Percentiles rank a stretch among this genome's conserved stretches.
Evolutionary conservation across 1,284 basidiomycete genomes (phyloP).

Genomic region (Thelephora terrestris): DNA sequence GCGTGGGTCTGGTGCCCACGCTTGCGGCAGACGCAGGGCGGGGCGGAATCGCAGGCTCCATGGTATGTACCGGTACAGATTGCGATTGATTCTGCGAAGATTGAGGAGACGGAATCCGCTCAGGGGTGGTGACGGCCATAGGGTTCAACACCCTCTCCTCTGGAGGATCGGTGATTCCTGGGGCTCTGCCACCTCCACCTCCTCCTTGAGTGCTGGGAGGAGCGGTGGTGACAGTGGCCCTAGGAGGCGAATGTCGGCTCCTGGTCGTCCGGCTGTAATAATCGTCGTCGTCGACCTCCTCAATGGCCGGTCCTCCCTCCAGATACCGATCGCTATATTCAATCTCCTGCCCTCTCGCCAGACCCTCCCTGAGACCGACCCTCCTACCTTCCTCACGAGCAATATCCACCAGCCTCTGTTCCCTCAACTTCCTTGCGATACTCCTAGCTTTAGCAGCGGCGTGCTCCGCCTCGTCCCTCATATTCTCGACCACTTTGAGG

Average conservation of each 20-base stretch:
- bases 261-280: conserved; percentile 7
- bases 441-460: conserved; percentile 26
- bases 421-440: conserved; percentile 22
- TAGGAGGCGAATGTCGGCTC: neutral
- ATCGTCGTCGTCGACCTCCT: conserved; percentile 16
- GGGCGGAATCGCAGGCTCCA: conserved; percentile 1
- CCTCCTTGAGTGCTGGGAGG: neutral
- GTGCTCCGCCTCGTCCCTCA: conserved; percentile 26
- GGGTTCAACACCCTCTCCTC: neutral
- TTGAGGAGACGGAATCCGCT: neutral
- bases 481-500: conserved; percentile 22
- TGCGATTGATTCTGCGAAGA: conserved; percentile 14
- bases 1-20: conserved; percentile 14
- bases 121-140: neutral
- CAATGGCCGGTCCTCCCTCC: conserved; percentile 10
- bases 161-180: neutral
- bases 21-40: conserved; percentile 13
- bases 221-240: neutral
- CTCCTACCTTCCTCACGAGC: conserved; percentile 25
- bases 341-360: conserved; percentile 18
- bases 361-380: conserved; percentile 24
- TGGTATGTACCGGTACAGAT: conserved; percentile 3
- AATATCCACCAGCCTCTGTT: conserved; percentile 20
- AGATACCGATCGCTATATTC: conserved; percentile 19
- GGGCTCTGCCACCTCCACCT: neutral